Percentiles rank a stretch among this genome's conserved stretches.
phyloP scores from a whole-genome alignment of 306 rosid genomes.

The Hippophae rhamnoides region DNA sequence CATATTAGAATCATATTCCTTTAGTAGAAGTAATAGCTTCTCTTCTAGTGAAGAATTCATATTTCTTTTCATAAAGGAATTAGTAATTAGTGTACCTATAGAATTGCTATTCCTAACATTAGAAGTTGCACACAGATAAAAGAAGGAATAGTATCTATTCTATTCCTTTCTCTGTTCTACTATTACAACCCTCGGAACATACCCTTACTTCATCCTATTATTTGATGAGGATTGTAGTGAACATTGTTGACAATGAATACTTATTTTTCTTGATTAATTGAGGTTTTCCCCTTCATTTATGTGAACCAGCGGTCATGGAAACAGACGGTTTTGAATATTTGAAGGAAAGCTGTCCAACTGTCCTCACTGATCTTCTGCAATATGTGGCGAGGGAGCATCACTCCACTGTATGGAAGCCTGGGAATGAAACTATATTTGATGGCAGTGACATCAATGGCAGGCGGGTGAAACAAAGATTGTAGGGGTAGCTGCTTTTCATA shows the following conservation, averaged over 20 bases:
- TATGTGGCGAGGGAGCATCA: constrained; percentile 82
- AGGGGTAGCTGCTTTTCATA: constrained; percentile 17
- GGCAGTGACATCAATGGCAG: constrained; percentile 84
- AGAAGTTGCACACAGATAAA: too few species aligned
- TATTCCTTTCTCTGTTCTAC: too few species aligned
- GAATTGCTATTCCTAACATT: too few species aligned
- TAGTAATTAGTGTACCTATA: too few species aligned
- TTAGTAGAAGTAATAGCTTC: too few species aligned
- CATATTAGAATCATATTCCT: too few species aligned
- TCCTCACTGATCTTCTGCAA: constrained; percentile 74
- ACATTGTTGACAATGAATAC: not conserved
- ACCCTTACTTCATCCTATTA: too few species aligned
- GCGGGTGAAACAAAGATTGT: constrained; percentile 85
- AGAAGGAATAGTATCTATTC: too few species aligned
- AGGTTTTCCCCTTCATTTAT: constrained; percentile 4
- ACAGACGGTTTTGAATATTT: constrained; percentile 84
- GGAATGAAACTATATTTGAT: constrained; percentile 57
- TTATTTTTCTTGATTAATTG: not conserved
- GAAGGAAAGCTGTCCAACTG: constrained; percentile 81
- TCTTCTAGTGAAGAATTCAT: too few species aligned
- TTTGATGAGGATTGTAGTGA: too few species aligned
- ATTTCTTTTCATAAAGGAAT: too few species aligned
- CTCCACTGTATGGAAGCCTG: constrained; percentile 40
- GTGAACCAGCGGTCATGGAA: constrained; percentile 69
- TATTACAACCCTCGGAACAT: too few species aligned